Evolutionary conservation across 1,139 yeast species (phyloP).

Genomic region (Hyphopichia khmerensis): DNA sequence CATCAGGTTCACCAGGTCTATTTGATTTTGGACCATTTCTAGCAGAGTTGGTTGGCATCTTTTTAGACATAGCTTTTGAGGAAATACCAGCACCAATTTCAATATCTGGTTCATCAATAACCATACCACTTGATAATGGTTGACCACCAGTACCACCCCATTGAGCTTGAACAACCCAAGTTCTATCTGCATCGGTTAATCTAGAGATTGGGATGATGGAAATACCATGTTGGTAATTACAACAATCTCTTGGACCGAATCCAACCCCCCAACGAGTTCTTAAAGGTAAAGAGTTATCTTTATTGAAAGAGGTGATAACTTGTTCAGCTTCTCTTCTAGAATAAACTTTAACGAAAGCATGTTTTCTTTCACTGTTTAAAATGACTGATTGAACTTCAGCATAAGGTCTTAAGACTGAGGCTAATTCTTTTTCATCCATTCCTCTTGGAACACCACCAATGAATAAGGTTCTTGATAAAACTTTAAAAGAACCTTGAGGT

Average conservation of each 20-base stretch:
- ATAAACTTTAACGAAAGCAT: constrained; percentile 95
- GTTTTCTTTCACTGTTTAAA: constrained; percentile 83
- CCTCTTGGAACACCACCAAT: constrained; percentile 89
- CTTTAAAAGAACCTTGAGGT: constrained; percentile 81
- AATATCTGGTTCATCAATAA: constrained; percentile 95
- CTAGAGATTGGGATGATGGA: constrained; percentile 84
- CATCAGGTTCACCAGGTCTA: constrained; percentile 60
- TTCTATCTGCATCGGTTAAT: constrained; percentile 88
- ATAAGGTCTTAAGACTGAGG: constrained; percentile 70
- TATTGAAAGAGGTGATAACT: constrained; percentile 58
- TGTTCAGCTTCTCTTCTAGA: constrained; percentile 92
- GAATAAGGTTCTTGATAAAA: constrained; percentile 84
- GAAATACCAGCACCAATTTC: constrained; percentile 94
- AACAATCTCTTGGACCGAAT: constrained; percentile 97
- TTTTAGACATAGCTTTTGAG: constrained; percentile 85
- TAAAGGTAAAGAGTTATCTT: constrained; percentile 51
- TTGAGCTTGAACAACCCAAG: constrained; percentile 88
- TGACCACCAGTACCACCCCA: constrained; percentile 98
- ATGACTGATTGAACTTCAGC: constrained; percentile 95
- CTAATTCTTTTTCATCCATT: constrained; percentile 75
- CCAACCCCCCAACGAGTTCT: constrained; percentile 99
- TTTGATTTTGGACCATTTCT: constrained; percentile 84
- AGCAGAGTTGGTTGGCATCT: constrained; percentile 85
- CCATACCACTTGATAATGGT: constrained; percentile 78
- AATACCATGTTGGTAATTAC: constrained; percentile 89